Base-by-base conservation (phyloP, 2,329 filamentous ascomycete species). In the Exserohilum turcica region DNA sequence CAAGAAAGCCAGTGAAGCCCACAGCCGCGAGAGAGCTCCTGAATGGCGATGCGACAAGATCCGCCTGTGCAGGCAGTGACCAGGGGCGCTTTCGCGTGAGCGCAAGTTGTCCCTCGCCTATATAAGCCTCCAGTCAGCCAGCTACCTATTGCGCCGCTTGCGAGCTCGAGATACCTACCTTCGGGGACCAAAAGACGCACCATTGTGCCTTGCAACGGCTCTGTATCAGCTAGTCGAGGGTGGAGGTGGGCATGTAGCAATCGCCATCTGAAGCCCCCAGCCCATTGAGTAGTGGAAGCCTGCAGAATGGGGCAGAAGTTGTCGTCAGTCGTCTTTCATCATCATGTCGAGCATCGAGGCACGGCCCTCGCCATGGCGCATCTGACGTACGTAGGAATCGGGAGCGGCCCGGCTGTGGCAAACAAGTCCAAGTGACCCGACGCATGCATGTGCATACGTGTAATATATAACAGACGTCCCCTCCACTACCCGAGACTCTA, bases 181-280 rank as follows among this genome's bases (percentile, higher is more conserved):
- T 60, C 60, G 33, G 65, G 58, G n/a, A 66, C 54, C 35, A 61
- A 63, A 13, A 67, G 44, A 27, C 59, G 62, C 45, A 66, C 65
- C 62, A 66, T 67, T 8, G 39, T 65, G 36, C 21, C 9, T 21
- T 48, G 18, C 28, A 32, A 24, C 18, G 28, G 13, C 18, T 35
- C 24, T 24, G 10, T 13, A 19, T 19, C 9, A 24, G 29, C 27
- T 18, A 35, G 50, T n/a, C 32, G 36, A 43, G 32, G 28, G 36
- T 39, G 32, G 28, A 32, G 50, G 21, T 15, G 13, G 13, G 36
- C 16, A 7, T 12, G 10, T 13, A n/a, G 40, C 7, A n/a, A 10
- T 15, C 36, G 37, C 44, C 49, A 52, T 52, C 27, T 31, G 15
- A 35, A 3, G 16, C 28, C 28, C 15, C 24, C 19, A 35, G 3